Base-by-base conservation (phyloP, 2,329 filamentous ascomycete genomes). In the Leptoxyphium fumago region DNA sequence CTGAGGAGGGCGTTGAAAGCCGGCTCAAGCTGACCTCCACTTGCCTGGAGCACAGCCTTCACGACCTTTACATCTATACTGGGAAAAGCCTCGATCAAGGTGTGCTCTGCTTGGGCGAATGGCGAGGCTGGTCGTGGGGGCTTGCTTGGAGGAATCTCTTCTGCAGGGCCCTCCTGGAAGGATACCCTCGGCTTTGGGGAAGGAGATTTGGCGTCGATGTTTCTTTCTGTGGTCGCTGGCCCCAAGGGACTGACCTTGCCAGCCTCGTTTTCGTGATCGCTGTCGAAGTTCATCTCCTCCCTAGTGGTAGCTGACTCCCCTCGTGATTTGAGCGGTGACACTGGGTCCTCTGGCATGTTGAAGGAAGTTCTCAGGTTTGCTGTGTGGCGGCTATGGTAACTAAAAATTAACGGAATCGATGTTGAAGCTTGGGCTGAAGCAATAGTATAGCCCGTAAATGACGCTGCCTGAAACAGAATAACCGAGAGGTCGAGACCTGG, bases 11-110 rank as follows among this genome's bases (percentile, higher is more conserved):
- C 91, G 66, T 95, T 91, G 67, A 98, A 98, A 11, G 91, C 89
- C 29, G 86, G 84, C 63, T 98, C 91, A 40, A 96, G 80, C 56
- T 82, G 78, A 47, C 88, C 89, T 46, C 80, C 74, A 61, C 91
- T 96, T 11, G 91, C 91, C 18, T 76, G 73, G 50, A 98, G 67
- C 0, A 98, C 83, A 28, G 91, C 91, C 64, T 81, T 94, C 62
- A 98, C 76, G 40, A 98, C 82, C 39, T 77, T 63, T 7, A 67
- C 61, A 43, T 98, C 91, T 48, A 95, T 84, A 44, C 70, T 74
- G 0, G 91, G 91, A 56, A 98, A 98, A 0, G 91, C 91, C 63
- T 98, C 91, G 62, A 85, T 89, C 45, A 98, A 71, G 2, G 87
- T 95, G 55, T 77, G 76, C 64, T 89, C 82, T 40, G 86, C 87